Evolutionary conservation across 305 asterid genomes (phyloP).

Genomic region (Andrographis paniculata): DNA sequence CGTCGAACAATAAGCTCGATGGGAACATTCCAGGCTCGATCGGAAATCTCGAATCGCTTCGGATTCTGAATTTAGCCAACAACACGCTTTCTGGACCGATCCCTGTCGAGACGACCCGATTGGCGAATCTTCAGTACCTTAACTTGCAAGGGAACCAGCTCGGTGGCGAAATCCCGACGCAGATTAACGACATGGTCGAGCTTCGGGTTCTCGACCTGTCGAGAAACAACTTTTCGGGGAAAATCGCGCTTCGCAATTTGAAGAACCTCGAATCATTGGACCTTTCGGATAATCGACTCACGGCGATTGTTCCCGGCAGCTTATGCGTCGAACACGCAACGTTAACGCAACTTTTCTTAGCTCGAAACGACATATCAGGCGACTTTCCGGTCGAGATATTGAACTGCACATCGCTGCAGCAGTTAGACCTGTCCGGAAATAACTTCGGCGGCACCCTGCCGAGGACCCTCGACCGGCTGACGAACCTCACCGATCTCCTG

Average conservation of each 20-base stretch:
- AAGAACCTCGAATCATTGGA: constrained; percentile 41
- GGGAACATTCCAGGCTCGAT: constrained; percentile 60
- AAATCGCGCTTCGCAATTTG: constrained; percentile 30
- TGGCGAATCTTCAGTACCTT: constrained; percentile 46
- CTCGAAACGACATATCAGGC: constrained; percentile 48
- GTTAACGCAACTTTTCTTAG: constrained; percentile 38
- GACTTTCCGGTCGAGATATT: constrained; percentile 47
- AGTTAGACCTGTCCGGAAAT: constrained; percentile 73
- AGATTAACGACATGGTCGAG: constrained; percentile 36
- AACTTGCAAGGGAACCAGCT: constrained; percentile 63
- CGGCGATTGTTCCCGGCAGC: constrained; percentile 33
- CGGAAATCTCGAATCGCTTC: constrained; percentile 38
- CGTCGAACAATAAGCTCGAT: constrained; percentile 52
- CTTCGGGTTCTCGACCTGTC: constrained; percentile 58
- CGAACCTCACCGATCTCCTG: constrained; percentile 63
- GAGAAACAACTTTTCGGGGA: constrained; percentile 55
- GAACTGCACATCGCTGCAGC: constrained; percentile 52
- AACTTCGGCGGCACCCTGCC: constrained; percentile 47
- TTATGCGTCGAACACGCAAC: constrained; percentile 40
- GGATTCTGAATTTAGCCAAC: constrained; percentile 70
- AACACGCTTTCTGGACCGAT: constrained; percentile 64
- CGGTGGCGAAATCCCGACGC: constrained; percentile 53
- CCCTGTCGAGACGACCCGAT: constrained; percentile 40
- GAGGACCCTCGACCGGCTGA: constrained; percentile 33
- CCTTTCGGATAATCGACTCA: constrained; percentile 42